Conservation (phyloP, 106 monocot species). For the Acanthochlamys bracteata region DNA sequence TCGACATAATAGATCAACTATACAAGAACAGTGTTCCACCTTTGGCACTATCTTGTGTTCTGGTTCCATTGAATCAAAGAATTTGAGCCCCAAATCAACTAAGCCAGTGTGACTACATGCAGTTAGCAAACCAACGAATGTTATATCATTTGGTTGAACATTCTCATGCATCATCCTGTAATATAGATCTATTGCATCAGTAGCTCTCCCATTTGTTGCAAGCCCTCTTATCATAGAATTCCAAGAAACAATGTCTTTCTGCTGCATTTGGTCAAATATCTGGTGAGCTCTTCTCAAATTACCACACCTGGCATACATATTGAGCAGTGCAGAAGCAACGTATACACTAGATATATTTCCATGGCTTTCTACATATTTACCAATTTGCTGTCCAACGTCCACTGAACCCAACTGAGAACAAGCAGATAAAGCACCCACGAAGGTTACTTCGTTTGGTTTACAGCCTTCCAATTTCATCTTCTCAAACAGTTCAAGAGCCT, state of each 20-base stretch:
- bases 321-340: slow-evolving; percentile 60
- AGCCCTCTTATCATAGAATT: slow-evolving; percentile 90
- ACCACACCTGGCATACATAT: slow-evolving; percentile 88
- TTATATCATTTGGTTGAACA: slow-evolving; percentile 53
- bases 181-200: slow-evolving; percentile 52
- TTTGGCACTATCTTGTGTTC: slow-evolving; percentile 41
- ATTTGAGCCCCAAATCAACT: slow-evolving; percentile 47
- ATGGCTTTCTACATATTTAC: slow-evolving; percentile 44
- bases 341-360: slow-evolving; percentile 36
- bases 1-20: slow-evolving; percentile 75
- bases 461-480: slow-evolving; percentile 44
- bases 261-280: slow-evolving; percentile 51
- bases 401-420: slow-evolving; percentile 69
- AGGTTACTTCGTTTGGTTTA: slow-evolving; percentile 78
- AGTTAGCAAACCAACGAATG: slow-evolving; percentile 62
- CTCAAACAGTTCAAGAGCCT: slow-evolving; percentile 73
- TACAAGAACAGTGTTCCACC: slow-evolving; percentile 73
- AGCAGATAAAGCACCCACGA: slow-evolving; percentile 74
- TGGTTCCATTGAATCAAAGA: slow-evolving; percentile 50
- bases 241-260: slow-evolving; percentile 68
- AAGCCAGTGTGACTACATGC: slow-evolving; percentile 87
- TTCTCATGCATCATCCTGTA: slow-evolving; percentile 39
- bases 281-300: slow-evolving; percentile 44
- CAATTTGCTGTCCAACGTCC: slow-evolving; percentile 53
- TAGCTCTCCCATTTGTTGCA: slow-evolving; percentile 58